Conservation (phyloP, 2,329 filamentous ascomycete genomes). For the Aspergillus sergii region DNA sequence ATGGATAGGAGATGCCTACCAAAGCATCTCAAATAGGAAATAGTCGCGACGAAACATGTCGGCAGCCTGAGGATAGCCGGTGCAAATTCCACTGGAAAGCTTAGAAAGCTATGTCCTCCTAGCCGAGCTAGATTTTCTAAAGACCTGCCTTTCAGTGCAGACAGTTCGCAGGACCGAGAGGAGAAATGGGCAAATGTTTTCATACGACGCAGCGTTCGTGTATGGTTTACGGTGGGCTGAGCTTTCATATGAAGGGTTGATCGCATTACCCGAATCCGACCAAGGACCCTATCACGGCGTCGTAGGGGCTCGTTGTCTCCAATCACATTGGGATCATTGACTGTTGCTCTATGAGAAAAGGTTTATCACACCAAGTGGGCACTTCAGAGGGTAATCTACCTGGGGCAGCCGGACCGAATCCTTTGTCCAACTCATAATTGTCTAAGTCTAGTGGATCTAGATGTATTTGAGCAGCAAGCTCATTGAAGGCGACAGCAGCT, state of each 20-base stretch:
- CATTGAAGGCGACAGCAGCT: constrained; percentile 35
- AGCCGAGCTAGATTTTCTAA: constrained; percentile 47
- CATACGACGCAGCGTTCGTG: constrained; percentile 37
- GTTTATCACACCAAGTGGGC: background rate
- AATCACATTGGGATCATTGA: background rate
- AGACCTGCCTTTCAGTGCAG: constrained; percentile 37
- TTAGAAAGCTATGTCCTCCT: constrained; percentile 45
- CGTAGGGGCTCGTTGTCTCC: constrained; percentile 12
- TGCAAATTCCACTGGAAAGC: constrained; percentile 39
- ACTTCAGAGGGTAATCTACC: background rate
- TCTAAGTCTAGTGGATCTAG: constrained; percentile 23
- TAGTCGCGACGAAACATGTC: constrained; percentile 47
- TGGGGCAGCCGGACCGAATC: background rate
- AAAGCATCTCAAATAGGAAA: constrained; percentile 38
- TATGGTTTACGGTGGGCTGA: constrained; percentile 16
- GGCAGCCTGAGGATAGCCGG: constrained; percentile 44
- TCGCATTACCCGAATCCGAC: constrained; percentile 38
- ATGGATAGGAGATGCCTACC: constrained; percentile 28
- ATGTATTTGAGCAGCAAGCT: constrained; percentile 26
- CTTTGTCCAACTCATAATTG: constrained; percentile 6
- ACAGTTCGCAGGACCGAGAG: constrained; percentile 30
- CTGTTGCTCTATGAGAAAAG: constrained; percentile 6
- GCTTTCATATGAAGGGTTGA: constrained; percentile 34
- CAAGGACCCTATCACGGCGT: constrained; percentile 26
- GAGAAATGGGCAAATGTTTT: constrained; percentile 42